Evolutionary conservation across 306 rosid genomes (phyloP).

Genomic region (Fragaria vesca): DNA sequence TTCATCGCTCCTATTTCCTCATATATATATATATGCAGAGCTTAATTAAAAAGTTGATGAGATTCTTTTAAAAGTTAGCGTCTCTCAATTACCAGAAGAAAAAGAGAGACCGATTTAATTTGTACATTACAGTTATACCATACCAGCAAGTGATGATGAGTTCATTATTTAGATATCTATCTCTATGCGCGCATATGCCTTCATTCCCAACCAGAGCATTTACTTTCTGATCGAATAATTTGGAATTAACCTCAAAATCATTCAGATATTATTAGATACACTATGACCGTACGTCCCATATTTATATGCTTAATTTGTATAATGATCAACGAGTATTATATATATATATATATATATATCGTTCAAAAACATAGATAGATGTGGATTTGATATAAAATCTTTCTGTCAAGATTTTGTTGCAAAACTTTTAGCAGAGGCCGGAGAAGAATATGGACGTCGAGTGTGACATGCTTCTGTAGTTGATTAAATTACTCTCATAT

Average conservation of each 20-base stretch:
- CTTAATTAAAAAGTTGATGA: neutral
- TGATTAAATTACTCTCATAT: slow-evolving; percentile 17
- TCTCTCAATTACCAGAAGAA: too few species aligned
- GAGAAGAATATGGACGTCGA: slow-evolving; percentile 12
- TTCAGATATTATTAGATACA: neutral
- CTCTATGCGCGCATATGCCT: too few species aligned
- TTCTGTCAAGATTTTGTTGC: slow-evolving; percentile 17
- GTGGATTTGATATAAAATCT: neutral
- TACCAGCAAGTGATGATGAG: neutral
- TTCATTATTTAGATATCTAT: too few species aligned
- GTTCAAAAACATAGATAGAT: neutral
- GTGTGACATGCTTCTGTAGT: slow-evolving; percentile 21
- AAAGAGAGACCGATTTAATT: too few species aligned
- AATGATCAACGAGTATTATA: neutral
- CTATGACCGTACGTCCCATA: neutral
- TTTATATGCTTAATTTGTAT: neutral
- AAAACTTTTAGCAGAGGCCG: neutral
- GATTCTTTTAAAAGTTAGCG: neutral
- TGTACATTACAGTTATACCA: too few species aligned
- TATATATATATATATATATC: neutral
- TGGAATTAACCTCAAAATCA: neutral
- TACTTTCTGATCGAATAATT: neutral
- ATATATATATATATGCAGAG: neutral
- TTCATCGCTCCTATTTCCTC: neutral
- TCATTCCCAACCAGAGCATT: neutral